Evolutionary conservation across 164 flowering plant species (phyloP).

Genomic region (Nymphaea thermarum): DNA sequence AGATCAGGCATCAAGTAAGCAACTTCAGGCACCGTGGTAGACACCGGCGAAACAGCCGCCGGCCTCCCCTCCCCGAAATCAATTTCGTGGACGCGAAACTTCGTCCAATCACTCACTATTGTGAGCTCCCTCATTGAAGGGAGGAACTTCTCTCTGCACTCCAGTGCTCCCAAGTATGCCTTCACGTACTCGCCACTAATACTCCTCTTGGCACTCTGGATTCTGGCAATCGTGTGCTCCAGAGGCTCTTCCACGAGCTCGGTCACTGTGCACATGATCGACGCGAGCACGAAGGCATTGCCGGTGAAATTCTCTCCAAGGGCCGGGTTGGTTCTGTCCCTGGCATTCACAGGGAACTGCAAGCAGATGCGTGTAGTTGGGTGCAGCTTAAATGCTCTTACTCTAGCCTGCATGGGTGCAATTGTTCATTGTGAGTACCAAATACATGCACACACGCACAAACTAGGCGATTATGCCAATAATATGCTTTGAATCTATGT

Average conservation of each 20-base stretch:
- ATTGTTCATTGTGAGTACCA: too few relatives aligned
- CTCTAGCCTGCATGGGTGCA: constrained; percentile 16
- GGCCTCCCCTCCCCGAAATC: constrained; percentile 20
- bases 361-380: constrained; percentile 14
- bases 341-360: constrained; percentile 17
- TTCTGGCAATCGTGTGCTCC: constrained; percentile 9
- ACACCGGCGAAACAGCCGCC: constrained; percentile 7
- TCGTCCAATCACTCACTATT: constrained; percentile 15
- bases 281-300: constrained; percentile 19
- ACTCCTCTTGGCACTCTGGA: constrained; percentile 15
- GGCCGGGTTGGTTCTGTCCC: constrained; percentile 8
- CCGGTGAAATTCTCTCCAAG: constrained; percentile 18
- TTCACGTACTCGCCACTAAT: constrained; percentile 13
- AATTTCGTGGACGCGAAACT: constrained; percentile 12
- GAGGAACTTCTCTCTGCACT: constrained; percentile 16
- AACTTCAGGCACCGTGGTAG: constrained; percentile 18
- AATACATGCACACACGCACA: too few relatives aligned
- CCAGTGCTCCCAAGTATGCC: constrained; percentile 12
- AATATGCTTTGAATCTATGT: too few relatives aligned
- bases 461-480: too few relatives aligned
- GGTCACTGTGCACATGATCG: constrained; percentile 12
- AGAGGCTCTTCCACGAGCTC: constrained; percentile 14
- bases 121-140: constrained; percentile 21
- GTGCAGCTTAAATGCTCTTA: constrained; percentile 10
- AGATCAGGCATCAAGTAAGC: constrained; percentile 13